Percentiles rank a stretch among this genome's conserved stretches.
phyloP scores from a whole-genome alignment of 106 monocot species.

The Apostasia shenzhenica region DNA sequence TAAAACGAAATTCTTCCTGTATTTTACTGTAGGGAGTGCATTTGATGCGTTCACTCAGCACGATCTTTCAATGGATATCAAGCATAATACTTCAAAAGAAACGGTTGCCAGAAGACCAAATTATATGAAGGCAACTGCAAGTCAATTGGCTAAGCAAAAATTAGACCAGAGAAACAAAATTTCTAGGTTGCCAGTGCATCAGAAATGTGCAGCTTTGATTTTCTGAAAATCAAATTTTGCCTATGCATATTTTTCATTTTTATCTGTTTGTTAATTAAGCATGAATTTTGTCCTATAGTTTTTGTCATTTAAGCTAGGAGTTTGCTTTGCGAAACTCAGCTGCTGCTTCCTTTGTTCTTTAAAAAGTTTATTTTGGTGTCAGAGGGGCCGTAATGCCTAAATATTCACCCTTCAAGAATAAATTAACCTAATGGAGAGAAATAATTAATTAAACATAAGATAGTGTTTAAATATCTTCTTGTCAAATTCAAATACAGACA shows the following conservation, averaged over 20 bases:
- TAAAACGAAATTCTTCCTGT: neutral
- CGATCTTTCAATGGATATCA: conserved; percentile 10
- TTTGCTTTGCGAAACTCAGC: neutral
- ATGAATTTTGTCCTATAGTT: neutral
- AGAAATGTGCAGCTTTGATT: neutral
- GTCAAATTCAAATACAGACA: no score
- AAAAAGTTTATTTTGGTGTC: no score
- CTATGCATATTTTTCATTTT: conserved; percentile 3
- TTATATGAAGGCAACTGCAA: conserved; percentile 87
- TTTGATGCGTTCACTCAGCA: conserved; percentile 5
- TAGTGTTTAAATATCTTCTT: no score
- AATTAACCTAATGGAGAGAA: no score
- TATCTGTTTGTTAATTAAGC: neutral
- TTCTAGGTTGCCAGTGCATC: conserved; percentile 15
- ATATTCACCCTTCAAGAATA: no score
- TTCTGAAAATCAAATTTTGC: neutral
- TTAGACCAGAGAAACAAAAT: conserved; percentile 9
- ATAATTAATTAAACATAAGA: no score
- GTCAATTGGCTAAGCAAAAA: conserved; percentile 71
- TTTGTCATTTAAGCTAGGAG: neutral
- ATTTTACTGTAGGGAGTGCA: neutral
- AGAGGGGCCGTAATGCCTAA: no score
- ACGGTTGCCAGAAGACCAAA: conserved; percentile 35
- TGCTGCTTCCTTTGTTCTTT: neutral
- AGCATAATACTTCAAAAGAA: conserved; percentile 12